A percentile compares a stretch with the other conserved stretches of the same genome.
Conservation (phyloP, 2,329 filamentous ascomycete genomes). For the Chaetomium strumarium region DNA sequence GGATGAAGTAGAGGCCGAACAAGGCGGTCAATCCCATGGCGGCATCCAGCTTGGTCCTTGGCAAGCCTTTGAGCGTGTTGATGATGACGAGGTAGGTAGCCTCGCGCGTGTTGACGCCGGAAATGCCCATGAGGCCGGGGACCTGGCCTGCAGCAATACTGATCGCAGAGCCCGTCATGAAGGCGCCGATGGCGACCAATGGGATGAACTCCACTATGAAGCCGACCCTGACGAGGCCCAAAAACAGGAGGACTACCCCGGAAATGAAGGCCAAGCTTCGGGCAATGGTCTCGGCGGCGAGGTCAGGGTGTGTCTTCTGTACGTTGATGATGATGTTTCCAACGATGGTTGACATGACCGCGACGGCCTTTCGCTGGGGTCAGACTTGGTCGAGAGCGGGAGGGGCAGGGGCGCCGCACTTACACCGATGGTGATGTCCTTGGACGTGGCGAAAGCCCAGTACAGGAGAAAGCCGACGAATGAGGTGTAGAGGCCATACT, state of each 20-base stretch:
- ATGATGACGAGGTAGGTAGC: conserved; percentile 42
- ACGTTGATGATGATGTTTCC: conserved; percentile 41
- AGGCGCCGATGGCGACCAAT: conserved; percentile 44
- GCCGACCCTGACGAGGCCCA: conserved; percentile 43
- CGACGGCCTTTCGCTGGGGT: conserved; percentile 41
- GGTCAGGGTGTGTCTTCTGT: conserved; percentile 30
- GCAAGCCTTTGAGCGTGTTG: conserved; percentile 36
- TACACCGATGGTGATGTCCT: conserved; percentile 74
- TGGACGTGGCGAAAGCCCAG: conserved; percentile 80
- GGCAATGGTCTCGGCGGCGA: conserved; percentile 37
- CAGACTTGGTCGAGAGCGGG: conserved; percentile 10
- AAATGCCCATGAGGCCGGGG: conserved; percentile 36
- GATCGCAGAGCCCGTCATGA: conserved; percentile 46
- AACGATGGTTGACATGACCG: conserved; percentile 46
- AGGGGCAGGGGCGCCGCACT: conserved; percentile 13
- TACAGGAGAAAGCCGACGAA: conserved; percentile 77
- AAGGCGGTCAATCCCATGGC: conserved; percentile 66
- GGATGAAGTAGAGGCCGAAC: conserved; percentile 59
- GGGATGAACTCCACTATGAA: conserved; percentile 49
- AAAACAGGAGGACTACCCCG: conserved; percentile 38
- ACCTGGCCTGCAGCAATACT: conserved; percentile 46
- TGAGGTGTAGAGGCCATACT: conserved; percentile 74
- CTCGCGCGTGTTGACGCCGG: conserved; percentile 39
- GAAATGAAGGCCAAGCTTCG: conserved; percentile 41
- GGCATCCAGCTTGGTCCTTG: conserved; percentile 54